Percentiles rank a stretch among this genome's conserved stretches.
Conservation (phyloP, 495 filamentous ascomycete species). For the Talaromyces nanjingensis region DNA sequence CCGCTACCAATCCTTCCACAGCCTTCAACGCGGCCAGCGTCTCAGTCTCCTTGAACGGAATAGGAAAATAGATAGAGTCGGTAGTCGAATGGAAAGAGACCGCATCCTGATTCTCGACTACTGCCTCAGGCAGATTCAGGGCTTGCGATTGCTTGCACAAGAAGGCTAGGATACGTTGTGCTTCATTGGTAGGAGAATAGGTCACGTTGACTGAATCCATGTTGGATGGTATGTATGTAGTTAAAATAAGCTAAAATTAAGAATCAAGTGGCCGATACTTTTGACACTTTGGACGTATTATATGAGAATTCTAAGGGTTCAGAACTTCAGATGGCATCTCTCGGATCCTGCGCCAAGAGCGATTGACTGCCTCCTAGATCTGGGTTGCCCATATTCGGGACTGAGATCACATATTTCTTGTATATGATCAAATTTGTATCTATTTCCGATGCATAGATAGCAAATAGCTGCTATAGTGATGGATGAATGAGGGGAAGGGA, state of each 20-base stretch:
- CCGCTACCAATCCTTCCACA: conserved; percentile 60
- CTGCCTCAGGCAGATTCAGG: conserved; percentile 29
- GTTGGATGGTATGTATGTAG: not conserved
- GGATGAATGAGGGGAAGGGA: not conserved
- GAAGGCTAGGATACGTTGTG: conserved; percentile 33
- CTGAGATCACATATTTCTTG: not conserved
- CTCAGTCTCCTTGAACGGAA: conserved; percentile 66
- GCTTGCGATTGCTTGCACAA: conserved; percentile 35
- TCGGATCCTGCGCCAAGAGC: not conserved
- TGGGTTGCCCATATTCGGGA: not conserved
- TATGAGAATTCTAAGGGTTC: not conserved
- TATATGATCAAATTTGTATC: not conserved
- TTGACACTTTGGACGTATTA: not conserved
- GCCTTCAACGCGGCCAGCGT: conserved; percentile 61
- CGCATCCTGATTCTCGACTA: conserved; percentile 26
- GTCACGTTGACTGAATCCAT: not conserved
- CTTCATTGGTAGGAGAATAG: conserved; percentile 37
- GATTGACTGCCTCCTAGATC: not conserved
- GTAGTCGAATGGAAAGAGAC: conserved; percentile 36
- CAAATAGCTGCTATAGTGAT: not conserved
- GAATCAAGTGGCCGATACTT: not conserved
- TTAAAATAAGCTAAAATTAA: not conserved
- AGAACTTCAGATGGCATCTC: not conserved
- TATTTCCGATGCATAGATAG: not conserved
- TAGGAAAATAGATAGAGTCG: conserved; percentile 49